A percentile compares a stretch with the other conserved stretches of the same genome.
Conservation (phyloP, 768 basidiomycete genomes). For the Rhodosporidiobolus odoratus region DNA sequence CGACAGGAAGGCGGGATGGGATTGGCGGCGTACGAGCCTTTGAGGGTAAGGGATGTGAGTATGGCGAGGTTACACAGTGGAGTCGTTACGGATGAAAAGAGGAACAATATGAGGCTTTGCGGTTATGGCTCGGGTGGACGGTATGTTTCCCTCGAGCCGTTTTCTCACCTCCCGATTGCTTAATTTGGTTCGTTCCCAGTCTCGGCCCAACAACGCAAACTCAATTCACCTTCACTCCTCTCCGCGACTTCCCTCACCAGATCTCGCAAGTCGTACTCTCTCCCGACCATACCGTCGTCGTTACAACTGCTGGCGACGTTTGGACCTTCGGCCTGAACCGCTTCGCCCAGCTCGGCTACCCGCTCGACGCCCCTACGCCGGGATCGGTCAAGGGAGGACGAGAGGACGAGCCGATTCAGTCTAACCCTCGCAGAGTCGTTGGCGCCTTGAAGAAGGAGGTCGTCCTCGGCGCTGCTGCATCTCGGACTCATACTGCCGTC, state of each 20-base stretch:
- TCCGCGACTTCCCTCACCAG: slow-evolving; percentile 55
- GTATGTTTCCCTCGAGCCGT: slow-evolving; percentile 47
- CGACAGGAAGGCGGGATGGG: slow-evolving; percentile 35
- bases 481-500: slow-evolving; percentile 74
- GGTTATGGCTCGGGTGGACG: slow-evolving; percentile 86
- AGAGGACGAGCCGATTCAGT: slow-evolving; percentile 69
- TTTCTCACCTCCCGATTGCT: neutral
- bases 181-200: slow-evolving; percentile 47
- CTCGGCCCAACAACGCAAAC: slow-evolving; percentile 72
- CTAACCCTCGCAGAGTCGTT: slow-evolving; percentile 65
- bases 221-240: slow-evolving; percentile 64
- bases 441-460: slow-evolving; percentile 71
- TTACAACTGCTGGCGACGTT: slow-evolving; percentile 75
- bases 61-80: slow-evolving; percentile 90
- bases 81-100: slow-evolving; percentile 62
- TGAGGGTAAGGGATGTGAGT: slow-evolving; percentile 60
- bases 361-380: slow-evolving; percentile 55
- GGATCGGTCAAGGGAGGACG: slow-evolving; percentile 47
- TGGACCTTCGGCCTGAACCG: slow-evolving; percentile 83
- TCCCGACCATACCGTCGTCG: slow-evolving; percentile 86
- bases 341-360: slow-evolving; percentile 82
- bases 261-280: slow-evolving; percentile 72
- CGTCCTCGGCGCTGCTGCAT: slow-evolving; percentile 77
- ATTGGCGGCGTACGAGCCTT: slow-evolving; percentile 57
- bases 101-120: slow-evolving; percentile 72